Evolutionary conservation across 768 basidiomycete species (phyloP).

Genomic region (Cubamyces lactineus): DNA sequence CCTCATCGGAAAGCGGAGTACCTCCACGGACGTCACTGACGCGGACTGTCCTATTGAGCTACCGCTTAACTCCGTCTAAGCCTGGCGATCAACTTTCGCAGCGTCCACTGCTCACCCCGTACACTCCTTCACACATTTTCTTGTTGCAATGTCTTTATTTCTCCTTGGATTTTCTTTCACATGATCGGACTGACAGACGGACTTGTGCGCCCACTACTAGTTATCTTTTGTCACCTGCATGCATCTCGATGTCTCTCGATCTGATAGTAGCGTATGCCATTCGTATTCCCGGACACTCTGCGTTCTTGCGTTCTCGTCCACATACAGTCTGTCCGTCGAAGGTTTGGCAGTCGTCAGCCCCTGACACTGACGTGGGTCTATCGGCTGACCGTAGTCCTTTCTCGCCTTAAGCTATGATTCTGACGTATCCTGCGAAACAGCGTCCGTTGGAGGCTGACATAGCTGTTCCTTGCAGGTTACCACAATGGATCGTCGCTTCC

Average conservation of each 20-base stretch:
- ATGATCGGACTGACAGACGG: conserved; percentile 22
- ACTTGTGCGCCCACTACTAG: conserved; percentile 22
- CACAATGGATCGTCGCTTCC: conserved; percentile 27
- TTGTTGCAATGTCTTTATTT: conserved; percentile 12
- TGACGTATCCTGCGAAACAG: too few relatives aligned
- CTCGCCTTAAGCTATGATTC: neutral
- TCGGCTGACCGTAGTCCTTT: neutral
- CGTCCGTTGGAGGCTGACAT: too few relatives aligned
- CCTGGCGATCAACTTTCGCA: neutral
- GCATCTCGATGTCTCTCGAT: conserved; percentile 14
- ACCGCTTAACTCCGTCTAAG: conserved; percentile 52
- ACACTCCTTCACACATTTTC: neutral
- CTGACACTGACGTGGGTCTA: neutral
- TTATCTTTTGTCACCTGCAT: conserved; percentile 15
- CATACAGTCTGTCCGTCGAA: too few relatives aligned
- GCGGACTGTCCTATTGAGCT: conserved; percentile 76
- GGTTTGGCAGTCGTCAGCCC: neutral
- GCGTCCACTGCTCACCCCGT: neutral
- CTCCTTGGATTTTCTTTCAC: conserved; percentile 8
- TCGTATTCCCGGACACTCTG: conserved; percentile 11
- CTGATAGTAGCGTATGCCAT: conserved; percentile 25
- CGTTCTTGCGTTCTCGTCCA: too few relatives aligned
- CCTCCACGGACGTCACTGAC: conserved; percentile 59
- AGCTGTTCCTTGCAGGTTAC: neutral
- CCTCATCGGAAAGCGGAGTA: conserved; percentile 52